Evolutionary conservation across 441 rosid genomes (phyloP).

Genomic region (Eugenia klotzschiana): DNA sequence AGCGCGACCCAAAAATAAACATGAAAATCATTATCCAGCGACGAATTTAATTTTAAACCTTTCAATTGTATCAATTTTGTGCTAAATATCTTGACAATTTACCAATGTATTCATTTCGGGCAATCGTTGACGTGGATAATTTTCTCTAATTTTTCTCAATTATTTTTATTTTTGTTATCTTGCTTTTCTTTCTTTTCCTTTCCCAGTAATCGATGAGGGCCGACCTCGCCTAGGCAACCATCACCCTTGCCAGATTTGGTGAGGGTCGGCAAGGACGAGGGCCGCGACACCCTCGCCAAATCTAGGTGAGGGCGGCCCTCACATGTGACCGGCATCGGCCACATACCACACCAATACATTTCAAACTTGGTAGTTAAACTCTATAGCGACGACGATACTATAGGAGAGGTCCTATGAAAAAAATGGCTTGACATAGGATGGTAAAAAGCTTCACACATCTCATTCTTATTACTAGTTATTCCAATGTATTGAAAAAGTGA

Average conservation of each 20-base stretch:
- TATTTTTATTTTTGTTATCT: not conserved
- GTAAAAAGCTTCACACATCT: not conserved
- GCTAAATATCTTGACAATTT: too few species aligned
- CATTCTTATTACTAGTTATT: not conserved
- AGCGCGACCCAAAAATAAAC: not conserved
- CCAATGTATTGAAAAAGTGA: not conserved
- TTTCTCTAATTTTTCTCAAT: too few species aligned
- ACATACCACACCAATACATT: not conserved
- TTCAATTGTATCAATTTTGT: too few species aligned
- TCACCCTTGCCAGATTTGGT: not conserved
- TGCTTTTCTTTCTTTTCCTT: not conserved
- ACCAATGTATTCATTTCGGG: not conserved
- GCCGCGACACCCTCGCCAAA: not conserved
- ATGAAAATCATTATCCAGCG: too few species aligned
- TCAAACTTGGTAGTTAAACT: not conserved
- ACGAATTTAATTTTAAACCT: too few species aligned
- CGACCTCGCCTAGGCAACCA: fast-evolving
- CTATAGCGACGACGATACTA: not conserved
- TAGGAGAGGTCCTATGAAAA: not conserved
- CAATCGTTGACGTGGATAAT: too few species aligned
- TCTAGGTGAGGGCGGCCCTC: not conserved
- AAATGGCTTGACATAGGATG: not conserved
- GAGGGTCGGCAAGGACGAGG: not conserved
- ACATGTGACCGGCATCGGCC: fast-evolving
- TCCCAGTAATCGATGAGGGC: not conserved